Base-by-base conservation (phyloP, 2,329 filamentous ascomycete species). In the Tolypocladium paradoxum region DNA sequence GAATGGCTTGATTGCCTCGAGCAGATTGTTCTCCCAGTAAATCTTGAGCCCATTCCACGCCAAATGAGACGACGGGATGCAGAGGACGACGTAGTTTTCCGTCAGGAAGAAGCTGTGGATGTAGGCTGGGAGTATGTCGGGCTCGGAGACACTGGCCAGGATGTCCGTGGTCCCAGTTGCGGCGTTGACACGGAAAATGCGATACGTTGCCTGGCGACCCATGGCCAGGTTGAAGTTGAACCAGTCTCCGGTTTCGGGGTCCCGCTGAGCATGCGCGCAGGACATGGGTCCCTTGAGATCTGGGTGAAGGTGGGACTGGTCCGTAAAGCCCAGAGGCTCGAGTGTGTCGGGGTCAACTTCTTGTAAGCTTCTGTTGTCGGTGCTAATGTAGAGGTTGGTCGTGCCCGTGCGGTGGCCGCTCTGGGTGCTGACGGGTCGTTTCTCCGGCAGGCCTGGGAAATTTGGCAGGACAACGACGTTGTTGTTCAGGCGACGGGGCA, bases 31-130 rank as follows among this genome's bases (percentile, higher is more conserved):
- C 37, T 84, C 71, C 75, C 81, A 87, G 0, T 84, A 64, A 11
- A 90, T 74, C 16, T 75, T 77, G 1, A 84, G 55, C 0, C 88
- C 88, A 11, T 69, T 71, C 59, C 70, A 73, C 2, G 70, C 75
- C 40, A 83, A 75, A 57, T 85, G 82, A 0, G 84, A 76, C 18
- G 81, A 82, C 60, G 87, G 90, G 1, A 93, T 70, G 62, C 86
- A 90, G 5, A 95, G 71, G 0, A 93, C 70, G 2, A 91, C 81
- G 61, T 85, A 87, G 60, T 83, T 81, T 18, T 81, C 70, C 0
- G 87, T 86, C 29, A 95, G 68, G 61, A 90, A 89, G 60, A 92
- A 77, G 9, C 88, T 92, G 69, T 95, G 90, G n/a, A 95, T 81
- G 61, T 93, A 95, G 0, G 87, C 84, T 0, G 85, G 71, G 2